Evolutionary conservation across 1,139 yeast species (phyloP), one percentile per base, ranked within the genome.

Genomic region (Maudiozyma humilis): DNA sequence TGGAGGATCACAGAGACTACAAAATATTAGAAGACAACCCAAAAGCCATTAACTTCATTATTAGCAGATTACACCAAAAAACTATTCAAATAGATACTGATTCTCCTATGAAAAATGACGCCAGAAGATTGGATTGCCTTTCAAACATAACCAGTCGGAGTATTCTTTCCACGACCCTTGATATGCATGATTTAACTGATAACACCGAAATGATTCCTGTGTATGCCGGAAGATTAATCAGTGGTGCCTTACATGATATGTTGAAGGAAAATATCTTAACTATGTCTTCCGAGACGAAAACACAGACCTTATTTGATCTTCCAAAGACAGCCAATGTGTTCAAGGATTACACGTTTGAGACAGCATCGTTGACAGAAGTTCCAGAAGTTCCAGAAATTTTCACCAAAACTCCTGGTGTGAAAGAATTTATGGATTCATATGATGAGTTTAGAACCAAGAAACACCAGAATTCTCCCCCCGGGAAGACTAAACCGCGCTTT

Each of bases 21-120:
- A 43, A n/a, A 1, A 31, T 52, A 14, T 10, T 56, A 2, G 25
- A 16, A n/a, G 29, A 44, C 2, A 52, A 54, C 36, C 56, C 57
- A 13, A 49, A 40, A 17, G 36, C 54, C 12, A 46, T 51, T 1
- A 49, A 55, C 38, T 52, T 43, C 40, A 43, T 54, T 1, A 25
- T 58, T 6, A 55, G 53, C 30, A 44, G 37, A 31, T 20, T 47
- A 30, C 40, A 38, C 25, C 32, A 23, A 6, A 6, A 23, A 6
- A 10, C 27, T 6, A 31, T 23, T 2, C 6, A 31, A 5, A 10
- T 31, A 5, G 7, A 8, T 8, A 14, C 5, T 5, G 16, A 31
- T 15, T 8, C 5, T 5, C 16, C 15, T 31, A 5, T 6, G n/a
- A 31, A 31, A 15, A 10, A 15, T 5, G 17, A 31, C 5, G n/a